Conservation (phyloP, 345 rosid genomes). For the Syzygium oleosum region DNA sequence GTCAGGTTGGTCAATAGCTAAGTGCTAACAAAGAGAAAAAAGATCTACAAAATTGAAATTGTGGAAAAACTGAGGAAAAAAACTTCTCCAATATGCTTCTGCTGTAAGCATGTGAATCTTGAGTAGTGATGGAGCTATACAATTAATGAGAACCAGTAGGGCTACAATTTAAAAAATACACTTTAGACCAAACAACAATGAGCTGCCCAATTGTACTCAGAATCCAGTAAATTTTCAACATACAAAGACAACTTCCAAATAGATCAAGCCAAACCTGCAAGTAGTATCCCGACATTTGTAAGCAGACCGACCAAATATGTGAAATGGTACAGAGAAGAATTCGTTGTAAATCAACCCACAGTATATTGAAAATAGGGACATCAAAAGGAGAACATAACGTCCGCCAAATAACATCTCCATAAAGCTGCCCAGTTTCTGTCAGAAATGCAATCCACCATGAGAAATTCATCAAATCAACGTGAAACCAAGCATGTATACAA, state of each 20-base stretch:
- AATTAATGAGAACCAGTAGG: neutral
- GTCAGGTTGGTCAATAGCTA: neutral
- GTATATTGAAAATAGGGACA: slow-evolving; percentile 91
- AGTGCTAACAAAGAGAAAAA: neutral
- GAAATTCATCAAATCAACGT: neutral
- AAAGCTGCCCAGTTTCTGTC: slow-evolving; percentile 97
- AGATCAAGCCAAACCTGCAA: slow-evolving; percentile 52
- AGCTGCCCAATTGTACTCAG: neutral
- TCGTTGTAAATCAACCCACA: slow-evolving; percentile 98
- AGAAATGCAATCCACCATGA: slow-evolving; percentile 1
- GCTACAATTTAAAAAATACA: neutral
- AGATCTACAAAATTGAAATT: neutral
- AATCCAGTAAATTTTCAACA: neutral
- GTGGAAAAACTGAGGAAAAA: neutral
- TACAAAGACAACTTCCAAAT: neutral
- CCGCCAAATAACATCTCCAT: slow-evolving; percentile 99
- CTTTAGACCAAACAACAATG: neutral
- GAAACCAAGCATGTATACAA: neutral
- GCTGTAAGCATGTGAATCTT: neutral
- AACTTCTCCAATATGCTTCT: neutral
- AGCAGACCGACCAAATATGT: slow-evolving; percentile 91
- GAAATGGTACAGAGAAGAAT: slow-evolving; percentile 92
- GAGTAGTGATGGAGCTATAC: neutral
- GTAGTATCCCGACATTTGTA: slow-evolving; percentile 77
- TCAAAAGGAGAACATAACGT: slow-evolving; percentile 80